Base-by-base conservation (phyloP, 108 stramenopile genomes). In the Pseudonitzschia multiseries region DNA sequence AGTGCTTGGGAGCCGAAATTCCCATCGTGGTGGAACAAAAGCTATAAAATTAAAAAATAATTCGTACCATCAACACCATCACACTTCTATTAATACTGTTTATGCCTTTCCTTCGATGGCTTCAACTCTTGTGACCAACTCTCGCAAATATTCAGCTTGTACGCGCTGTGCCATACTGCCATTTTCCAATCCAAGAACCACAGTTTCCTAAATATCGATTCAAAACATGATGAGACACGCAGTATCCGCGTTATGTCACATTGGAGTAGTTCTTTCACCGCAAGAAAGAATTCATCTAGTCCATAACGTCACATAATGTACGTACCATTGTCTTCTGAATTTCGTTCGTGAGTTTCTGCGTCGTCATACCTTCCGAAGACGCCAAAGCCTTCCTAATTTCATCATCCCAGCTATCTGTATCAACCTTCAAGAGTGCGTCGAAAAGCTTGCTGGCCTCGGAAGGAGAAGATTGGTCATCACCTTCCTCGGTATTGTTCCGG, bases 161-260 rank as follows among this genome's bases (percentile, higher is more conserved):
- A 97, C 95, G 52, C 92, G 82, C 76, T 97, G 96, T 51, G 87
- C 81, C 87, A 93, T 92, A 62, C 86, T 87, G 18, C 96, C 96
- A 73, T 90, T 96, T 70, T 95, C 94, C 65, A 94, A 72, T 27
- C 87, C 88, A 51, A 97, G 72, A 53, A 97, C 88, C 21, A 95
- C 90, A 32, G 74, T 83, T 84, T 97, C 95, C 61, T 62, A 42
- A 42, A 42, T 6, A 9, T 18, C 46, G 36, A 36, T 36, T 5
- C 36, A 36, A 48, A 48, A 2, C 46, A 14, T 48, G 2, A 48
- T 48, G 1, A 48, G 46, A 48, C 4, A 18, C 18, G 12, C 18
- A 18, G 17, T 18, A 10, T 14, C 12, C 46, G 18, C 12, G 6
- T 6, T 42, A 10, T 42, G 42, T 48, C 46, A 48, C 46, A 48